Percentiles rank a stretch among this genome's conserved stretches.
phyloP scores from a whole-genome alignment of 306 rosid species.

The Vigna mungo region DNA sequence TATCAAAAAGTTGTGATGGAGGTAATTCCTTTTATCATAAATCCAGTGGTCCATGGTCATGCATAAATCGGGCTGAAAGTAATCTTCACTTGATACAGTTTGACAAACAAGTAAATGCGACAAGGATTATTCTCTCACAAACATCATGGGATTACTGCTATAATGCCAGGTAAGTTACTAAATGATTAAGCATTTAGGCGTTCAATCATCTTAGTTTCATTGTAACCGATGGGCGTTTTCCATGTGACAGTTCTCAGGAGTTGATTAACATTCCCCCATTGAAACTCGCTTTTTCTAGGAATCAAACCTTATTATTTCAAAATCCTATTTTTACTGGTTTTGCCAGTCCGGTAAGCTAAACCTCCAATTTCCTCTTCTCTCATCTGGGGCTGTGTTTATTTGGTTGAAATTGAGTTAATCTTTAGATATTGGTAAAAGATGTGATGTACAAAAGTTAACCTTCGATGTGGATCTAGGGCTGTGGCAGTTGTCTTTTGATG shows the following conservation, averaged over 20 bases:
- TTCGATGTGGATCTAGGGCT: neutral
- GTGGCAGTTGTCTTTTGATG: neutral
- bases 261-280: slow-evolving; percentile 49
- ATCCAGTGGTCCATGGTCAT: slow-evolving; percentile 10
- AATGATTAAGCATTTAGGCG: neutral
- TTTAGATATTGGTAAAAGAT: neutral
- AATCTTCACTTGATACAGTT: slow-evolving; percentile 55
- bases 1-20: slow-evolving; percentile 53
- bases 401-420: neutral
- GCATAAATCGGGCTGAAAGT: slow-evolving; percentile 27
- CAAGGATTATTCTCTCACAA: slow-evolving; percentile 42
- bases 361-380: neutral
- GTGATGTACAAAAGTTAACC: neutral
- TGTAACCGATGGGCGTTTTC: slow-evolving; percentile 42
- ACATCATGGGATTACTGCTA: slow-evolving; percentile 66
- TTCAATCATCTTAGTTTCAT: slow-evolving; percentile 29
- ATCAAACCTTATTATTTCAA: slow-evolving; percentile 58
- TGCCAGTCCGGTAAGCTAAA: slow-evolving; percentile 42
- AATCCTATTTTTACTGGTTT: slow-evolving; percentile 47
- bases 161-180: slow-evolving; percentile 53
- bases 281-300: slow-evolving; percentile 52
- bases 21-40: slow-evolving; percentile 46
- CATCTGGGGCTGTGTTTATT: neutral
- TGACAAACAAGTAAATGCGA: slow-evolving; percentile 61
- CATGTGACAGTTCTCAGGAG: slow-evolving; percentile 51